Conservation (phyloP, 331 rosid genomes). For the Phaseolus coccineus region DNA sequence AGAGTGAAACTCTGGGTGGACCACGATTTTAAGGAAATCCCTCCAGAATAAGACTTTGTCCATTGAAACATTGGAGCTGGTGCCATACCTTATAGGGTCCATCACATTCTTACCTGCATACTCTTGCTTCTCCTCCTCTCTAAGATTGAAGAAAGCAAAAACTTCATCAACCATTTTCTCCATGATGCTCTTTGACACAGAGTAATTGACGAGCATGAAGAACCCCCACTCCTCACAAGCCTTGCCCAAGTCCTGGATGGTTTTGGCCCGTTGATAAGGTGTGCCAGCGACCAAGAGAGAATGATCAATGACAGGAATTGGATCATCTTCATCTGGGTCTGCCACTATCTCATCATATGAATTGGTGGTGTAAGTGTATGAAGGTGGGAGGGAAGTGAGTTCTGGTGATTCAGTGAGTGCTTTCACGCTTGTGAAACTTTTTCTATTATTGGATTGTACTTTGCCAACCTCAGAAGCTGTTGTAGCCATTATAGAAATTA, state of each 20-base stretch:
- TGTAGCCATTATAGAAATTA: slow-evolving; percentile 45
- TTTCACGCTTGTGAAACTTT: slow-evolving; percentile 46
- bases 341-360: slow-evolving; percentile 39
- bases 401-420: slow-evolving; percentile 49
- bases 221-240: slow-evolving; percentile 63
- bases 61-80: slow-evolving; percentile 65
- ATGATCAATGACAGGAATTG: slow-evolving; percentile 55
- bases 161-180: slow-evolving; percentile 50
- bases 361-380: slow-evolving; percentile 37
- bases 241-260: slow-evolving; percentile 43
- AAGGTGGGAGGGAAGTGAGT: slow-evolving; percentile 44
- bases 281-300: slow-evolving; percentile 40
- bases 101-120: slow-evolving; percentile 55
- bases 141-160: slow-evolving; percentile 58
- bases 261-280: slow-evolving; percentile 48
- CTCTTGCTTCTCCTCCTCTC: slow-evolving; percentile 74
- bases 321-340: slow-evolving; percentile 47
- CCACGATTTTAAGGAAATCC: slow-evolving; percentile 71
- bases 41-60: slow-evolving; percentile 76
- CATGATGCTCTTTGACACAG: slow-evolving; percentile 51
- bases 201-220: slow-evolving; percentile 61
- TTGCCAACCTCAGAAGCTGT: not conserved
- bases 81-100: slow-evolving; percentile 75
- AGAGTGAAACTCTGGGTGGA: slow-evolving; percentile 66
- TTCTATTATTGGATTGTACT: slow-evolving; percentile 3